phyloP scores from a whole-genome alignment of 371 early-diverging fungal genomes.

The Mortierella sp. region DNA sequence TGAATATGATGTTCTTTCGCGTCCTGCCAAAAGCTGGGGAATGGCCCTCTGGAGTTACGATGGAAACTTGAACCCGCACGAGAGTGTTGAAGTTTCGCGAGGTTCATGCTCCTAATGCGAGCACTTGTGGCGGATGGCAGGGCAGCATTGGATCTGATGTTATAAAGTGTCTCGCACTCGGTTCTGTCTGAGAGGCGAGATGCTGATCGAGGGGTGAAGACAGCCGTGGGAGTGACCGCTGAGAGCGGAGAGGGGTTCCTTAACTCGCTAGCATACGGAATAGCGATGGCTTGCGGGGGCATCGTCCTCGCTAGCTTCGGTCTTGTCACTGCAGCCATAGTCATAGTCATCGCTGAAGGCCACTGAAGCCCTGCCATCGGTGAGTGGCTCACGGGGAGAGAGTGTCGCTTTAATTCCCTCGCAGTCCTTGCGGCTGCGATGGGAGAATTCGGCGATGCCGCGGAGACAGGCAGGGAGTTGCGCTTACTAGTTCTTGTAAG shows the following conservation, averaged over 20 bases:
- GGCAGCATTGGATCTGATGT: neutral
- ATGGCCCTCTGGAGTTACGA: conserved; percentile 5
- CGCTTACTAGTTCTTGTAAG: conserved; percentile 12
- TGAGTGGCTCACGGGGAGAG: conserved; percentile 25
- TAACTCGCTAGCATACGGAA: conserved; percentile 3
- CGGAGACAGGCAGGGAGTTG: conserved; percentile 9
- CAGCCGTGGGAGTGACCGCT: conserved; percentile 8
- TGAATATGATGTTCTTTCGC: conserved; percentile 30
- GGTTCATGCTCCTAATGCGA: neutral
- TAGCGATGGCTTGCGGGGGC: conserved; percentile 19
- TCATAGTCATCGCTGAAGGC: conserved; percentile 34
- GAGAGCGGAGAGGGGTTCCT: conserved; percentile 1
- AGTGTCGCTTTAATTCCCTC: conserved; percentile 32
- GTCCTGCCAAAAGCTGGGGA: conserved; percentile 45
- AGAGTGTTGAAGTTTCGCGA: neutral
- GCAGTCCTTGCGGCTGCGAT: conserved; percentile 17
- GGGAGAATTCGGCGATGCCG: neutral
- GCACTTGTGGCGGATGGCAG: neutral
- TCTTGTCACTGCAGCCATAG: conserved; percentile 19
- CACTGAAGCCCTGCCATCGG: conserved; percentile 15
- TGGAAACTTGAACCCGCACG: neutral
- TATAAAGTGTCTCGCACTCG: conserved; percentile 13
- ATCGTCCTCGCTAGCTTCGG: conserved; percentile 20
- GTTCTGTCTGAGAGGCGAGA: conserved; percentile 14
- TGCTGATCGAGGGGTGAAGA: conserved; percentile 16